A percentile compares a stretch with the other conserved stretches of the same genome.
phyloP scores from a whole-genome alignment of 371 early-diverging fungal species.

The Quaeritorhiza haematococci region DNA sequence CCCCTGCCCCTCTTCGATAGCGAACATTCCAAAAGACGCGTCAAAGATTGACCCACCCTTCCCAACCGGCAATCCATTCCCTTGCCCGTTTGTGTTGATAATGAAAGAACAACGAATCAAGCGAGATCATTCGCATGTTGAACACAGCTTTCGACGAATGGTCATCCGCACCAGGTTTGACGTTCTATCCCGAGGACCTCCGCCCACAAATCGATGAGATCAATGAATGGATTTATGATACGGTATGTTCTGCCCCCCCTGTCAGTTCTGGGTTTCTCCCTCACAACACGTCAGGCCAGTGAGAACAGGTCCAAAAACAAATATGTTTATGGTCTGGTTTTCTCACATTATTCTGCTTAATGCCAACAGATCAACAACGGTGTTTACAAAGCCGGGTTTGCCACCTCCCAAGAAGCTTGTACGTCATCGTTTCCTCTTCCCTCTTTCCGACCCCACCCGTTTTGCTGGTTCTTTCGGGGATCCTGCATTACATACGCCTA shows the following conservation, averaged over 20 bases:
- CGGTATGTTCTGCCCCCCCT: too few relatives aligned
- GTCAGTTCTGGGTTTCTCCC: too few relatives aligned
- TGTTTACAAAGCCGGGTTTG: constrained; percentile 75
- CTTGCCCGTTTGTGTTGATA: too few relatives aligned
- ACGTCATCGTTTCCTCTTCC: constrained; percentile 35
- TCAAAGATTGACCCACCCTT: too few relatives aligned
- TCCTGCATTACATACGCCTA: background rate
- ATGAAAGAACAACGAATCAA: constrained; percentile 91
- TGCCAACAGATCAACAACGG: constrained; percentile 49
- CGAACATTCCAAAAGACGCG: too few relatives aligned
- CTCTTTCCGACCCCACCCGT: too few relatives aligned
- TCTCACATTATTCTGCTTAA: background rate
- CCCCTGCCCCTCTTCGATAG: too few relatives aligned
- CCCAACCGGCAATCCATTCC: too few relatives aligned
- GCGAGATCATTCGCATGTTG: constrained; percentile 93
- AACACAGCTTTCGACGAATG: constrained; percentile 79
- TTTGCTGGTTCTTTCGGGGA: background rate
- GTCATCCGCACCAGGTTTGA: constrained; percentile 42
- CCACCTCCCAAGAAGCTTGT: constrained; percentile 79
- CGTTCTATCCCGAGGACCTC: constrained; percentile 76
- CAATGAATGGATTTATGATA: constrained; percentile 88
- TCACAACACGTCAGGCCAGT: too few relatives aligned
- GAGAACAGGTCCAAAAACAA: background rate
- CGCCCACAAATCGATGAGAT: constrained; percentile 71
- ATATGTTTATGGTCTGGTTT: background rate